Percentiles rank a stretch among this genome's conserved stretches.
Evolutionary conservation across 306 rosid genomes (phyloP).

Genomic region (Prunus dulcis): DNA sequence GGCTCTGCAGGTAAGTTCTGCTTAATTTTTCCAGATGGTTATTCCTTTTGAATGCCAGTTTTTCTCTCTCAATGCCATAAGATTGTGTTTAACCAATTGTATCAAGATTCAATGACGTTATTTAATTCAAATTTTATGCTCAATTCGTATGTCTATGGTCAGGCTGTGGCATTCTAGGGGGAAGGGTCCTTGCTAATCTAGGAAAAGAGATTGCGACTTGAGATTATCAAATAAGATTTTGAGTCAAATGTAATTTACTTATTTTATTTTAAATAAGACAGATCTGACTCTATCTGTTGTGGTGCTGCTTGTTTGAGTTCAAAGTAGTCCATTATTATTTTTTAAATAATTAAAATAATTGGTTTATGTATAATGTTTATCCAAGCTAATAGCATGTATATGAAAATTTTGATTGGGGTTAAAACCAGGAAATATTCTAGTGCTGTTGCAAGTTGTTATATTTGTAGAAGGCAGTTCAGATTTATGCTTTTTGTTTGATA

Average conservation of each 20-base stretch:
- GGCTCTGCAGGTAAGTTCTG: slow-evolving; percentile 68
- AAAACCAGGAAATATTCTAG: not conserved
- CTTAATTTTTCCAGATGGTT: slow-evolving; percentile 14
- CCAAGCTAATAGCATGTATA: not conserved
- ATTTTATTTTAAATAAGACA: not conserved
- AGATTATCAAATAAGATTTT: not conserved
- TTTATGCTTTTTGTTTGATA: slow-evolving; percentile 3
- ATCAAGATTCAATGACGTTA: slow-evolving; percentile 4
- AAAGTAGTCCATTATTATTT: not conserved
- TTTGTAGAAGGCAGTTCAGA: not conserved
- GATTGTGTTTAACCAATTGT: slow-evolving; percentile 15
- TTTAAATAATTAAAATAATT: not conserved
- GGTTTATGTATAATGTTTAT: not conserved
- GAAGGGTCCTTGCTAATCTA: not conserved
- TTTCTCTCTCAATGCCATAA: not conserved
- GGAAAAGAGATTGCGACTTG: not conserved
- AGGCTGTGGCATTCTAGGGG: not conserved
- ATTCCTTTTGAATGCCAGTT: slow-evolving; percentile 13
- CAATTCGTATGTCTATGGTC: not conserved
- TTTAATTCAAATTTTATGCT: slow-evolving; percentile 7
- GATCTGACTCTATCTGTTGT: not conserved
- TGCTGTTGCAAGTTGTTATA: slow-evolving; percentile 7
- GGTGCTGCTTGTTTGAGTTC: not conserved
- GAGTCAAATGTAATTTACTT: not conserved
- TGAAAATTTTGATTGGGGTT: not conserved